Base-by-base conservation (phyloP, 306 rosid genomes). In the Cucurbita moschata region DNA sequence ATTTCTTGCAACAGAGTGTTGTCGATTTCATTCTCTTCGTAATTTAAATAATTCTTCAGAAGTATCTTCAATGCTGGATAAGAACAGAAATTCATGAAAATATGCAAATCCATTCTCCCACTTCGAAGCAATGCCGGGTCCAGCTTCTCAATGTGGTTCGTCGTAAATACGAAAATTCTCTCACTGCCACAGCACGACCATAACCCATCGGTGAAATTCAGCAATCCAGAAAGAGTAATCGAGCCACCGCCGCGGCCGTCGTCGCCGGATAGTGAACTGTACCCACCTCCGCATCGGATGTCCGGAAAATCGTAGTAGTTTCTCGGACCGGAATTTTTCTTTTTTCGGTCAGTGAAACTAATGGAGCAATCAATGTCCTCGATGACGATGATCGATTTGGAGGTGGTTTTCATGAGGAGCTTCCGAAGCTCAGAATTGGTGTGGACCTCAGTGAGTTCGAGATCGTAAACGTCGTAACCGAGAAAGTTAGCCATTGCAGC, bases 171-270 rank as follows among this genome's bases (percentile, higher is more conserved):
- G 49, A 94, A 94, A 15, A 94, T 91, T 83, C 96, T 85, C 88
- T 94, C 99, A 54, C 97, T 94, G 37, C 99, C 99, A 42, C 99
- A 94, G 11, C 99, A 94, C 0, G 99, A 94, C 99, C 99, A 94
- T 69, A 94, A 81, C 52, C 99, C 99, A 69, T 94, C 99, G 0
- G 97, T 94, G 56, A 94, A 94, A 81, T 94, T 94, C 79, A 94
- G 77, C 70, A 94, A 70, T 23, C 99, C 99, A 0, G 99, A 94
- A 0, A 94, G 96, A 0, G 99, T 94, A 4, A 91, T 89, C 4
- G 96, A 79, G 53, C 86, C 86, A 10, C 88, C 92, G 52, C 82
- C 35, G 35, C 35, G 35, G 0, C 35, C 84, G 2, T 85, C 92
- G 4, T 85, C 96, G 0, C 80, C 87, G 0, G 80, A 9, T 26